Percentiles rank a stretch among this genome's conserved stretches.
Evolutionary conservation across 306 rosid genomes (phyloP).

Genomic region (Trichosanthes truncata): DNA sequence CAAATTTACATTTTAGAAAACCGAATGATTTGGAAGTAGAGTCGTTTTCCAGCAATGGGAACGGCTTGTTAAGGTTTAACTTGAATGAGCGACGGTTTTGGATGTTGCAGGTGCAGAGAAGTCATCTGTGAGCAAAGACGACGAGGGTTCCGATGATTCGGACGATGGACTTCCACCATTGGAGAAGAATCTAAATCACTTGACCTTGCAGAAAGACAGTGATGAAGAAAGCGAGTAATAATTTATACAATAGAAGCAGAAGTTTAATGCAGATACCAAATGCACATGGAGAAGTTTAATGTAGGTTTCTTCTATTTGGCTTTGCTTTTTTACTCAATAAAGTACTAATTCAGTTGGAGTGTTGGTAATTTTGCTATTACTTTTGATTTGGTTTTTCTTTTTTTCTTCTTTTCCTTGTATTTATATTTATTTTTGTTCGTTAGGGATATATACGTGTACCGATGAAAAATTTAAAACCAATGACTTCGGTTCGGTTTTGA

Average conservation of each 20-base stretch:
- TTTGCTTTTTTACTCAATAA: not conserved
- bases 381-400: not conserved
- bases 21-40: not conserved
- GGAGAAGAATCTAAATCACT: constrained; percentile 80
- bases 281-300: not conserved
- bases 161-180: constrained; percentile 90
- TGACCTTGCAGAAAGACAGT: constrained; percentile 21
- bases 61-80: not conserved
- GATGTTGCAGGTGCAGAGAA: constrained; percentile 25
- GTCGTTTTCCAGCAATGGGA: not conserved
- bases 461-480: too few relatives aligned
- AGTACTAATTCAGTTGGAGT: not conserved
- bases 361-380: not conserved
- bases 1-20: not conserved
- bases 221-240: constrained; percentile 14
- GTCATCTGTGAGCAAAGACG: constrained; percentile 23
- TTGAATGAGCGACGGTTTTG: not conserved
- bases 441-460: too few relatives aligned
- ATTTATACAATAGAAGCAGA: not conserved
- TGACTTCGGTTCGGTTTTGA: too few relatives aligned
- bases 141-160: constrained; percentile 38
- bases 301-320: not conserved
- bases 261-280: not conserved
- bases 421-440: too few relatives aligned
- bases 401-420: not conserved